Conservation (phyloP, 805 yeast species). For the Millerago galiae region DNA sequence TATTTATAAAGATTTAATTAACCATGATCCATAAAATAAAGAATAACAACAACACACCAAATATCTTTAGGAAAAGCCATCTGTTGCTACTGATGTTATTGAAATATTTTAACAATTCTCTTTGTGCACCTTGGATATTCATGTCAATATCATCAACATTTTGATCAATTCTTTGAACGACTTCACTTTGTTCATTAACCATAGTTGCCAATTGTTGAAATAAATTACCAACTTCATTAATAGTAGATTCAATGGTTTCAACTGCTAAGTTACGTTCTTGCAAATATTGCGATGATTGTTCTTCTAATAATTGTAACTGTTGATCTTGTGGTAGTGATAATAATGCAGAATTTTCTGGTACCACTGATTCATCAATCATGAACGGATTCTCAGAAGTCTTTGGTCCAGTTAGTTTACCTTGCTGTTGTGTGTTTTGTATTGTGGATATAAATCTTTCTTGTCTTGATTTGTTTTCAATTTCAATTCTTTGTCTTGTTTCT, state of each 20-base stretch:
- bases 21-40: constrained; percentile 76
- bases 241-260: constrained; percentile 94
- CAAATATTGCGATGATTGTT: constrained; percentile 67
- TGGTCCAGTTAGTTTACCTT: constrained; percentile 10
- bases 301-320: constrained; percentile 74
- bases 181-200: constrained; percentile 97
- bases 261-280: constrained; percentile 86
- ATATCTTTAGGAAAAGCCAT: constrained; percentile 85
- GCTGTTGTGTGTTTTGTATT: constrained; percentile 17
- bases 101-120: constrained; percentile 86
- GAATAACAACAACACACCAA: constrained; percentile 77
- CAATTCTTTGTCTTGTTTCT: constrained; percentile 79
- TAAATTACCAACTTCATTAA: constrained; percentile 90
- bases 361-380: constrained; percentile 21
- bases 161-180: constrained; percentile 89
- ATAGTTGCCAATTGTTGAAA: constrained; percentile 94
- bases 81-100: constrained; percentile 83
- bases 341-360: constrained; percentile 25
- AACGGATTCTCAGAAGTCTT: constrained; percentile 31
- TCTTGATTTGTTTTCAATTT: constrained; percentile 70
- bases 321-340: constrained; percentile 84
- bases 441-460: constrained; percentile 75
- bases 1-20: constrained; percentile 31
- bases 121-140: constrained; percentile 89
- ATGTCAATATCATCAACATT: constrained; percentile 90